Evolutionary conservation across 805 yeast species (phyloP), one percentile per base, ranked within the genome.

Genomic region (Cyberlindnera bimundalis): DNA sequence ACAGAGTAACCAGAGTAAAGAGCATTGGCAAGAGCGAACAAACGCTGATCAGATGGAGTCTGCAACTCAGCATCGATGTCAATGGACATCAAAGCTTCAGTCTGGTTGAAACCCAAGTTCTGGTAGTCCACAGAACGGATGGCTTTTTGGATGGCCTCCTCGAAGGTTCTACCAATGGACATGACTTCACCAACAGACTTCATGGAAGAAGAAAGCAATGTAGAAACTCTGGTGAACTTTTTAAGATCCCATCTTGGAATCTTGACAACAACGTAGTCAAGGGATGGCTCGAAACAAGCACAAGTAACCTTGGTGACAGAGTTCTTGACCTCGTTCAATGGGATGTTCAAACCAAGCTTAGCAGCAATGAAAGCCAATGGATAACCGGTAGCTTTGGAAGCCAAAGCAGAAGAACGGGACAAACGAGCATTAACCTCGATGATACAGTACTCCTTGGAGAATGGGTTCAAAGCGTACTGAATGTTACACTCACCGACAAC

Each of bases 401-500:
- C 99, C 53, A 91, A 77, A 33, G 99, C 99, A 26, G 97, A 90
- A 24, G 98, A 93, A 61, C 99, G 81, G 27, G 97, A 90, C 55
- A 91, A 76, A 67, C 99, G 82, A 33, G 99, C 99, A 62, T 91
- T 91, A 49, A 91, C 99, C 70, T 91, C 99, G 59, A 91, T 93
- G 48, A 91, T 96, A 62, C 98, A 80, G 73, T 84, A 91, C 60
- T 91, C 98, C 55, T 87, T 77, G 23, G 96, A 95, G 66, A 89
- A 91, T 33, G 99, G 96, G 63, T 90, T 95, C 53, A 91, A 76
- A 39, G 97, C 95, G 61, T 91, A 91, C 68, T 91, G 99, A 50
- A 91, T 96, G 65, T 91, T 91, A 78, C 99, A 91, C 71, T 91
- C 99, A 67, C 99, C 99, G 54, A 91, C 96, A 52, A 91, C 99